Percentiles rank a stretch among this genome's conserved stretches.
Evolutionary conservation across 2,329 filamentous ascomycete species (phyloP).

Genomic region (Clonostachys solani): DNA sequence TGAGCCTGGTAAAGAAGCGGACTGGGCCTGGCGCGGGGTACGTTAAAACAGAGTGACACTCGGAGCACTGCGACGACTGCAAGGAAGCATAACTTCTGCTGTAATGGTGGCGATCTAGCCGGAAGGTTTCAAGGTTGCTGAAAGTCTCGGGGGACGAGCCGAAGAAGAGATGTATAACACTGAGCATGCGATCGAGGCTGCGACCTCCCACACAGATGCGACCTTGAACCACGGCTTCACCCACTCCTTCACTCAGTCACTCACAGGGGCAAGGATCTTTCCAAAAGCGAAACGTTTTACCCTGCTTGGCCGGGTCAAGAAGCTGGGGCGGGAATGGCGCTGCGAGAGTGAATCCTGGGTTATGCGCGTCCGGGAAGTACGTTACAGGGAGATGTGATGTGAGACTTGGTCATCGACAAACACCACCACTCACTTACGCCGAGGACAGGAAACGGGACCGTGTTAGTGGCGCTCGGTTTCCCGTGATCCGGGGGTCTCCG

Average conservation of each 20-base stretch:
- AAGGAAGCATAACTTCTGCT: background rate
- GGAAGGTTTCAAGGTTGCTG: too few relatives aligned
- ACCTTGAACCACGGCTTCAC: too few relatives aligned
- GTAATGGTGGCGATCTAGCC: background rate
- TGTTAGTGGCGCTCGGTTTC: conserved; percentile 23
- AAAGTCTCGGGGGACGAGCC: too few relatives aligned
- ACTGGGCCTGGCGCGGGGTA: too few relatives aligned
- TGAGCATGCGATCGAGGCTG: too few relatives aligned
- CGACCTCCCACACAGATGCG: too few relatives aligned
- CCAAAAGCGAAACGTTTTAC: too few relatives aligned
- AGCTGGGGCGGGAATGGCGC: background rate
- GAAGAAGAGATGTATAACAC: too few relatives aligned
- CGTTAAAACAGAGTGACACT: too few relatives aligned
- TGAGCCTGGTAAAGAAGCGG: background rate
- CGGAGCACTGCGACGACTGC: background rate
- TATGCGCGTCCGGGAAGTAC: background rate
- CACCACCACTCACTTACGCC: conserved; percentile 8
- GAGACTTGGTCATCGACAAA: conserved; percentile 13
- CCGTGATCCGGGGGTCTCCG: conserved; percentile 37
- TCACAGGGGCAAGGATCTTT: too few relatives aligned
- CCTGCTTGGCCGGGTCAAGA: background rate
- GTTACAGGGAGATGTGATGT: conserved; percentile 9
- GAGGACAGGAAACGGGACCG: conserved; percentile 9
- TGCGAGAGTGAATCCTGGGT: background rate
- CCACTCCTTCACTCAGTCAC: too few relatives aligned